Evolutionary conservation across 139 green algal genomes (phyloP).

Genomic region (Micractinium conductrix): DNA sequence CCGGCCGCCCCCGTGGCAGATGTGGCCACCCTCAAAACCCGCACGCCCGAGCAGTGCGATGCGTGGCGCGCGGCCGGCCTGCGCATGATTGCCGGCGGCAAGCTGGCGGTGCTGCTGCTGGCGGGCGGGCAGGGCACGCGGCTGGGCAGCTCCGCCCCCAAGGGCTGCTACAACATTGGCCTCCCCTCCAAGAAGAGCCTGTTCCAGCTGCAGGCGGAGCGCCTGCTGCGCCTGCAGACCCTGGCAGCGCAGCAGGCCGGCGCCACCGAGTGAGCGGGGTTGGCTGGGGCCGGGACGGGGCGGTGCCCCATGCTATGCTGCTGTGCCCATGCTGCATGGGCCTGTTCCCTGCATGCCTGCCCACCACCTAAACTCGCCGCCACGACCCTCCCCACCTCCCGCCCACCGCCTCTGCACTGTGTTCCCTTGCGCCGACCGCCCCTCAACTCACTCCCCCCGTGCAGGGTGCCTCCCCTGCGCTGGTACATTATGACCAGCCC

Average conservation of each 20-base stretch:
- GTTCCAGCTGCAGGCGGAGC: slow-evolving; percentile 92
- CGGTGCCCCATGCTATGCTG: no score
- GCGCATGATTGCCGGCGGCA: slow-evolving; percentile 64
- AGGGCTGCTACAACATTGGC: slow-evolving; percentile 95
- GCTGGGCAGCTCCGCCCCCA: slow-evolving; percentile 84
- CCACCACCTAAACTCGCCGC: no score
- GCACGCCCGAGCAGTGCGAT: slow-evolving; percentile 29
- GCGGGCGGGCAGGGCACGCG: slow-evolving; percentile 94
- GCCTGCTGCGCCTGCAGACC: slow-evolving; percentile 78
- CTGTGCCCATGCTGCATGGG: not conserved
- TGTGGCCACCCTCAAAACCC: slow-evolving; percentile 38
- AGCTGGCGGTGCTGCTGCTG: slow-evolving; percentile 85
- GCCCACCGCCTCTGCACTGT: no score
- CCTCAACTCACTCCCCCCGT: not conserved
- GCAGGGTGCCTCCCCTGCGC: slow-evolving; percentile 40
- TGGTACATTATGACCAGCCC: slow-evolving; percentile 96
- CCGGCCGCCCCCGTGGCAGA: slow-evolving; percentile 16
- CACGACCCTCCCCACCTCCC: not conserved
- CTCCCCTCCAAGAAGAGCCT: slow-evolving; percentile 91
- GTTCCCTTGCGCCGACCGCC: no score
- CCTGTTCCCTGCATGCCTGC: not conserved
- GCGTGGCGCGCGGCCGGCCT: slow-evolving; percentile 54
- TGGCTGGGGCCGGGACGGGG: not conserved
- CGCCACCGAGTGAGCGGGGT: not conserved
- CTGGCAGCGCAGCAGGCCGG: slow-evolving; percentile 44